These are phyloP conservation scores for Aspergillus olivimuriae DNA, from an alignment of 495 filamentous ascomycete species.

Conservation along the genomic window DNA sequence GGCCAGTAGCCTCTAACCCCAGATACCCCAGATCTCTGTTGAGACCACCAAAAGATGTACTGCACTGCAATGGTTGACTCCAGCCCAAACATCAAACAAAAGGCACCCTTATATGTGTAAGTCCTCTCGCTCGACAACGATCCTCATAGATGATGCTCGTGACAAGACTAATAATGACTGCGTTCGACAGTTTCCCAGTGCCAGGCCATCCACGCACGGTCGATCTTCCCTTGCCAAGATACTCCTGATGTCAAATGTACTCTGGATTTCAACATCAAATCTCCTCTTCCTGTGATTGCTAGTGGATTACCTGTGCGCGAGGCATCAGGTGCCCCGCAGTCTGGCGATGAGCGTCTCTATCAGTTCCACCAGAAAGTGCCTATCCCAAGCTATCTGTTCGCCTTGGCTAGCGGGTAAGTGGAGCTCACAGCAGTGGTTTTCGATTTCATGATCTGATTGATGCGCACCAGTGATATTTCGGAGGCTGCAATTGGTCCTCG, in stretches of 20 bases:
- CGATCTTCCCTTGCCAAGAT: conserved; percentile 93
- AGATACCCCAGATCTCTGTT: conserved; percentile 48
- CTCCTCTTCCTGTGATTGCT: conserved; percentile 79
- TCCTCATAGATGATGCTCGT: background rate
- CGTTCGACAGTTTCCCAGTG: conserved; percentile 70
- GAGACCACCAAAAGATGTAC: conserved; percentile 81
- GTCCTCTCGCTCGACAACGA: conserved; percentile 11
- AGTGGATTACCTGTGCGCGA: conserved; percentile 67
- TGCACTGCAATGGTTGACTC: conserved; percentile 87
- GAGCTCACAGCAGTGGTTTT: background rate
- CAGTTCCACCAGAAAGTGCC: conserved; percentile 83
- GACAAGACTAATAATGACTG: background rate
- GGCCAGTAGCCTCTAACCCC: conserved; percentile 1
- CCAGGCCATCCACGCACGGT: conserved; percentile 90
- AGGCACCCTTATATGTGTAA: conserved; percentile 90
- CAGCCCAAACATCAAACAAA: conserved; percentile 85
- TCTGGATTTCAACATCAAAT: conserved; percentile 80
- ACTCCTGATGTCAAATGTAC: conserved; percentile 92
- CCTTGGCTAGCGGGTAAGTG: conserved; percentile 69
- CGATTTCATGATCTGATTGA: background rate
- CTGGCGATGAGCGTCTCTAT: conserved; percentile 52
- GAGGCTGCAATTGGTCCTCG: conserved; percentile 79
- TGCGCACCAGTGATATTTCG: conserved; percentile 57
- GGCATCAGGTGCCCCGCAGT: conserved; percentile 30
- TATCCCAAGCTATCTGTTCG: conserved; percentile 91